A percentile compares a stretch with the other conserved stretches of the same genome.
Conservation (phyloP, 768 basidiomycete species). For the Kwoniella dendrophila region DNA sequence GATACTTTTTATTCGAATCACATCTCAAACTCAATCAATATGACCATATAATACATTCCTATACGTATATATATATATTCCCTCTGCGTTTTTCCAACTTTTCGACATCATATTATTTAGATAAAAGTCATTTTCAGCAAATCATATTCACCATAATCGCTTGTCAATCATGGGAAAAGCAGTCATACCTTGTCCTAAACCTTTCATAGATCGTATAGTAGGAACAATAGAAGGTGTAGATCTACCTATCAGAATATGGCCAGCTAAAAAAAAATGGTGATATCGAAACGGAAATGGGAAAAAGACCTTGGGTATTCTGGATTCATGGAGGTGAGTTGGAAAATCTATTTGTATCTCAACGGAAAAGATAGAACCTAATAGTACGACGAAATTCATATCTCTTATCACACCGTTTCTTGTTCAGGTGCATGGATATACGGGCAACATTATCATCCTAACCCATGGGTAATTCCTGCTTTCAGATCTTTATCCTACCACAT, state of each 20-base stretch:
- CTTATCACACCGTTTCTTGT: constrained; percentile 3
- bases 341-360: neutral
- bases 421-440: constrained; percentile 18
- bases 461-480: constrained; percentile 26
- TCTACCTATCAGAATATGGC: constrained; percentile 16
- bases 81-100: too few relatives aligned
- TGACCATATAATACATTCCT: too few relatives aligned
- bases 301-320: constrained; percentile 30
- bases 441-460: constrained; percentile 16
- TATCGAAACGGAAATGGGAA: neutral
- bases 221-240: constrained; percentile 6
- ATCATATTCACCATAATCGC: neutral
- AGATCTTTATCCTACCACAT: constrained; percentile 20
- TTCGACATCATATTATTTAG: too few relatives aligned
- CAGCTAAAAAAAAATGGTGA: constrained; percentile 8
- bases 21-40: too few relatives aligned
- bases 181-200: constrained; percentile 9
- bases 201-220: constrained; percentile 20
- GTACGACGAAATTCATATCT: neutral
- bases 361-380: too few relatives aligned
- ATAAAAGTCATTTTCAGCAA: neutral
- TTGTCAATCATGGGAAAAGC: neutral
- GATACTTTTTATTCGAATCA: too few relatives aligned
- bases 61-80: too few relatives aligned
- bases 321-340: constrained; percentile 28